These are phyloP conservation scores for Anisodus acutangulus DNA, from an alignment of 257 asterid genomes.

Conservation along the genomic window DNA sequence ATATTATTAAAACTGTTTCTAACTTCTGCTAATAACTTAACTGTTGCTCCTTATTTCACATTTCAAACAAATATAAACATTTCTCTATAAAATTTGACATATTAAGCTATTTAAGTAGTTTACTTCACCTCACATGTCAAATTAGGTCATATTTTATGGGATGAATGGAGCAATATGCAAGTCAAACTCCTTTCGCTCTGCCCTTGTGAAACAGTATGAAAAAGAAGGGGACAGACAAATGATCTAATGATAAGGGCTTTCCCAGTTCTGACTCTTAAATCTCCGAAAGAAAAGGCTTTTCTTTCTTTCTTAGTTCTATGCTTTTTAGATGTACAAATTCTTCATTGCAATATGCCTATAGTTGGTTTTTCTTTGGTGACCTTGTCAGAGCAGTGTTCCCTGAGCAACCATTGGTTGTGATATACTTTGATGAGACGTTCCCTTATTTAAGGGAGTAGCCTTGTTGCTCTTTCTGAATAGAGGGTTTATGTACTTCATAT, in stretches of 20 bases:
- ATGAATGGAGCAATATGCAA: neutral
- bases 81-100: neutral
- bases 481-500: neutral
- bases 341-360: neutral
- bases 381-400: slow-evolving; percentile 26
- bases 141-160: neutral
- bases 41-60: neutral
- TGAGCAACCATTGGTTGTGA: neutral
- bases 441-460: neutral
- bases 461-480: neutral
- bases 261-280: slow-evolving; percentile 7
- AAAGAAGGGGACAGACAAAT: neutral
- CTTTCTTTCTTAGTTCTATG: neutral
- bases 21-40: slow-evolving; percentile 9
- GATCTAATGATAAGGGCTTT: slow-evolving; percentile 1
- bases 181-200: neutral
- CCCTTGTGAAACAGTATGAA: slow-evolving; percentile 15
- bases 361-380: neutral
- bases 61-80: neutral
- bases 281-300: neutral
- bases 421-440: neutral
- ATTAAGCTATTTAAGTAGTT: neutral
- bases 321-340: neutral
- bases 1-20: neutral
- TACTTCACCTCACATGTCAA: neutral